Conservation (phyloP, 805 yeast species). For the Kuraishia capsulata region DNA sequence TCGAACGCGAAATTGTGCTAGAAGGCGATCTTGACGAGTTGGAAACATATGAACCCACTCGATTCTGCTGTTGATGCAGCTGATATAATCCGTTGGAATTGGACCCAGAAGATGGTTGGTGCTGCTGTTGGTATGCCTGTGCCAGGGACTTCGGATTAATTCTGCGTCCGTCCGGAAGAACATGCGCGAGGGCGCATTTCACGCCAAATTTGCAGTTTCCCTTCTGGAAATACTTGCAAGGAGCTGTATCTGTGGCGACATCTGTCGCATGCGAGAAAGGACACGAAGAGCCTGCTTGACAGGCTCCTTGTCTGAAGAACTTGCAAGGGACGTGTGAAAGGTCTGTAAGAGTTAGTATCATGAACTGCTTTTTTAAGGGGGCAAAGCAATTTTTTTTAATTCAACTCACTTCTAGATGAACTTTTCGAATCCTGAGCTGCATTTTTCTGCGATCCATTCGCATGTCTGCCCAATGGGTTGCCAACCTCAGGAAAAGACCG, state of each 20-base stretch:
- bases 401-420: too few species aligned
- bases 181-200: constrained; percentile 91
- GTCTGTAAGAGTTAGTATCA: constrained; percentile 30
- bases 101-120: constrained; percentile 5
- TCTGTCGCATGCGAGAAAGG: constrained; percentile 81
- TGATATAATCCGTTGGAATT: constrained; percentile 7
- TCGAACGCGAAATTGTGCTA: background rate
- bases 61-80: constrained; percentile 7
- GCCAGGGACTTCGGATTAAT: constrained; percentile 44
- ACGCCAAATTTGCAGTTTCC: constrained; percentile 96
- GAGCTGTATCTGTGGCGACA: constrained; percentile 41
- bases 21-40: background rate
- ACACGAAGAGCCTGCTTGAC: constrained; percentile 91
- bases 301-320: constrained; percentile 83
- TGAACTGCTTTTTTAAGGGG: background rate
- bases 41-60: background rate
- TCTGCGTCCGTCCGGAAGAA: constrained; percentile 80
- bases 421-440: too few species aligned
- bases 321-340: constrained; percentile 95
- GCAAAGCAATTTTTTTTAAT: too few species aligned
- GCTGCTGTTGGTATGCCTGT: constrained; percentile 18
- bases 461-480: too few species aligned
- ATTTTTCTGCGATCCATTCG: too few species aligned
- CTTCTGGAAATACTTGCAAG: constrained; percentile 89
- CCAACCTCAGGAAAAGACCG: too few species aligned